Percentiles rank a stretch among this genome's conserved stretches.
These are phyloP conservation scores for Rhododendron simsii DNA, from an alignment of 148 eudicot species.

Conservation along the genomic window DNA sequence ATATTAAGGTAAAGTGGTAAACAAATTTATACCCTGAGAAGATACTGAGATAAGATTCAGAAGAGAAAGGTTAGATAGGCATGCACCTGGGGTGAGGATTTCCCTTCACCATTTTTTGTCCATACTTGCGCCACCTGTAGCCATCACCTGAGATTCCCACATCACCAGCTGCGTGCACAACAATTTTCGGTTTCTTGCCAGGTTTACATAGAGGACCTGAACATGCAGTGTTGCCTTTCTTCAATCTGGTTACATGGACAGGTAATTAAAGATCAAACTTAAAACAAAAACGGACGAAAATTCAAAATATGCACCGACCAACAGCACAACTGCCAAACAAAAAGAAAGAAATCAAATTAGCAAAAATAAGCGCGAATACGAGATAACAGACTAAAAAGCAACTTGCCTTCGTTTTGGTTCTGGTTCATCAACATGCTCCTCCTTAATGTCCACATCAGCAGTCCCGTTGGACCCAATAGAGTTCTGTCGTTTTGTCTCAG, in stretches of 20 bases:
- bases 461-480: slow-evolving; percentile 29
- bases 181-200: slow-evolving; percentile 65
- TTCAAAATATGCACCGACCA: slow-evolving; percentile 1
- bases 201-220: slow-evolving; percentile 38
- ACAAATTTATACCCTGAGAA: not conserved
- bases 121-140: slow-evolving; percentile 91
- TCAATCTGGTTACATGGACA: slow-evolving; percentile 40
- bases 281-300: not conserved
- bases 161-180: slow-evolving; percentile 65
- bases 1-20: not conserved
- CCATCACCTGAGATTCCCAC: slow-evolving; percentile 70
- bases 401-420: slow-evolving; percentile 55
- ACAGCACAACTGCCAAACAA: not conserved
- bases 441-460: slow-evolving; percentile 27
- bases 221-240: slow-evolving; percentile 38
- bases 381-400: slow-evolving; percentile 3
- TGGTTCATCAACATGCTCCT: slow-evolving; percentile 43
- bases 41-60: not conserved
- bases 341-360: not conserved
- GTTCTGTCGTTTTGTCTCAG: slow-evolving; percentile 19
- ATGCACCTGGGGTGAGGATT: slow-evolving; percentile 77
- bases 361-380: not conserved
- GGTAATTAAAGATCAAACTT: not conserved
- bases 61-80: not conserved
- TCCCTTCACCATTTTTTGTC: slow-evolving; percentile 91